These are phyloP conservation scores for Kalaharituber pfeilii DNA, from an alignment of 2,329 filamentous ascomycete species.

Conservation along the genomic window DNA sequence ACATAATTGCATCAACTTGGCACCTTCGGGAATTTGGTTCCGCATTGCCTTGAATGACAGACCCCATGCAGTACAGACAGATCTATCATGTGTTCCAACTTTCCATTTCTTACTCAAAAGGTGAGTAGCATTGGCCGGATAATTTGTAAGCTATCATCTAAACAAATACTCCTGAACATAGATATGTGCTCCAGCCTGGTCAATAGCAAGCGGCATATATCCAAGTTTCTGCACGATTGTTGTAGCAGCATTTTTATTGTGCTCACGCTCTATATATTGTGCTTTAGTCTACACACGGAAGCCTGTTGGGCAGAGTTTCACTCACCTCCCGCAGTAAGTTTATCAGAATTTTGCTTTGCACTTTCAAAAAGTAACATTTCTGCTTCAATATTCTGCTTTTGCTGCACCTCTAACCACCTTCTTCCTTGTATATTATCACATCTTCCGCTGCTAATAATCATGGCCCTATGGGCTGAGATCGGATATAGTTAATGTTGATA, in stretches of 20 bases:
- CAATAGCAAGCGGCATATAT: slow-evolving; percentile 7
- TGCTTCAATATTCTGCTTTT: slow-evolving; percentile 5
- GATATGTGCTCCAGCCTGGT: no score
- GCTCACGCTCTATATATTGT: no score
- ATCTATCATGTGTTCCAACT: no score
- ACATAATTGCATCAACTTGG: slow-evolving; percentile 13
- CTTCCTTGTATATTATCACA: slow-evolving; percentile 2
- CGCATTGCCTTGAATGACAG: slow-evolving; percentile 13
- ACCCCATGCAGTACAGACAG: no score
- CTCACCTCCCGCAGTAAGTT: no score
- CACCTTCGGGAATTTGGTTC: slow-evolving; percentile 3
- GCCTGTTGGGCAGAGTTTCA: no score
- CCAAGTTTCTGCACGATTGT: no score
- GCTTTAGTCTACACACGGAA: no score
- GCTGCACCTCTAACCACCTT: no score
- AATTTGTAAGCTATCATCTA: slow-evolving; percentile 8
- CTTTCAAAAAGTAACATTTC: not conserved
- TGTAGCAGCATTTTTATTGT: no score
- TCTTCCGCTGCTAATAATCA: slow-evolving; percentile 17
- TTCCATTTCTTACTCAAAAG: no score
- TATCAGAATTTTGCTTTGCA: no score
- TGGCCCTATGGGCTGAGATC: slow-evolving; percentile 9
- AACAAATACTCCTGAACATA: slow-evolving; percentile 6
- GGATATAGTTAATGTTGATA: slow-evolving; percentile 16
- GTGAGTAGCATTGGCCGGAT: slow-evolving; percentile 6